Base-by-base conservation (phyloP, 345 rosid species). In the Combretum micranthum region DNA sequence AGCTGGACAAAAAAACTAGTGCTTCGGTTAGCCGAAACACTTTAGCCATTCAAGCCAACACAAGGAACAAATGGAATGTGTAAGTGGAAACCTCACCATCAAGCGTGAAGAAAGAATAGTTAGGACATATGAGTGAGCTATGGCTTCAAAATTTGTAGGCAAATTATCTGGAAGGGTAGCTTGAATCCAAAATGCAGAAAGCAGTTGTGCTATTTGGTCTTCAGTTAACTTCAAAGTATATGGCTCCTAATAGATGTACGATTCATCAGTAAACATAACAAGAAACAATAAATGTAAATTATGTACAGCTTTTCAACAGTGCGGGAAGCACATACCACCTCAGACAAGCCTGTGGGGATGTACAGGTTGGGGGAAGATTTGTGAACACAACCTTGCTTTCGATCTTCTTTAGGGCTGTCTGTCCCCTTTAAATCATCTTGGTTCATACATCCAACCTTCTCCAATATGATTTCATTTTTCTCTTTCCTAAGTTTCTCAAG, bases 151-250 rank as follows among this genome's bases (percentile, higher is more conserved):
- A 76, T 83, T 87, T 58, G 92, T 78, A 65, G 99, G 97, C 66
- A 67, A 63, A 67, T 80, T 87, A 69, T 93, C 94, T 0, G 94
- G 80, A 64, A 82, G 80, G 48, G 73, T 70, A 6, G 87, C 85
- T 75, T 89, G 97, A 49, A 83, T 69, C 97, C 99, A 89, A 70
- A 87, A 84, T 52, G 90, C 85, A 57, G 97, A 93, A 44, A 89
- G 75, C 75, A 93, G 67, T 54, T 82, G 97, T 67, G 87, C 68
- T 4, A 89, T 78, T 78, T 93, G 97, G 75, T 93, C 99, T 74
- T 93, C 99, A 2, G 58, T 85, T 32, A 87, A 72, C 84, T 75
- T 85, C 82, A 87, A 70, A 63, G 82, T 60, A 56, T 63, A 76
- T 2, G 91, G 86, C 64, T 83, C 85, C 99, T 93, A 64, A 39